Base-by-base conservation (phyloP, 228 moss, liverwort and hornwort genomes). In the Sphagnum magellanicum region DNA sequence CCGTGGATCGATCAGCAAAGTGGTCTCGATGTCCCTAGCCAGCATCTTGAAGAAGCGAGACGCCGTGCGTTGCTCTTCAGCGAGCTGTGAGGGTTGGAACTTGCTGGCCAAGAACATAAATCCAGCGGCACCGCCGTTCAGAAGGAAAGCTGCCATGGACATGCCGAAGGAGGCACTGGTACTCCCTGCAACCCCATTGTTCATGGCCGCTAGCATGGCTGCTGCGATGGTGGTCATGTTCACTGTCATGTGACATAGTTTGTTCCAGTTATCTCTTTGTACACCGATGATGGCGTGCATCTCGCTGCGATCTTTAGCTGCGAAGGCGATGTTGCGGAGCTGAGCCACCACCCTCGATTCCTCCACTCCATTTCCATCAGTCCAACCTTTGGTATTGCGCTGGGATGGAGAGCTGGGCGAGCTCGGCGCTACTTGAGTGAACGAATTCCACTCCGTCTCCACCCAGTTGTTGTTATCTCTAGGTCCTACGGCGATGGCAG, bases 41-140 rank as follows among this genome's bases (percentile, higher is more conserved):
- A 81, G 63, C 0, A 76, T 63, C 52, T 47, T 81, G 68, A 77
- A 77, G 64, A 81, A 81, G 49, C 81, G 66, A 32, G 81, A 73
- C 0, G 81, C 81, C 68, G 67, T 70, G 50, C 63, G 76, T 60
- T 80, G 81, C 71, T 81, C 81, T 53, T 77, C 77, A 2, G 74
- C 76, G 1, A 81, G 73, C 64, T 77, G 77, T 14, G 81, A 81
- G 12, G 81, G 81, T 71, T 81, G 81, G 16, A 52, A 4, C 5
- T 1, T 14, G 67, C 74, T 81, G 12, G 77, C 73, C 6, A 77
- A 32, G 14, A 61, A 50, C 81, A 81, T 81, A 55, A 77, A 51
- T 14, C 49, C 67, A 8, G 67, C 74, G 15, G 70, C 70, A 6
- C 49, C 71, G 5, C 68, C 11, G 55, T 74, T 74, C 47, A 81